Percentiles rank a stretch among this genome's conserved stretches.
Conservation (phyloP, 2,329 filamentous ascomycete genomes). For the Paramyrothecium roridum region DNA sequence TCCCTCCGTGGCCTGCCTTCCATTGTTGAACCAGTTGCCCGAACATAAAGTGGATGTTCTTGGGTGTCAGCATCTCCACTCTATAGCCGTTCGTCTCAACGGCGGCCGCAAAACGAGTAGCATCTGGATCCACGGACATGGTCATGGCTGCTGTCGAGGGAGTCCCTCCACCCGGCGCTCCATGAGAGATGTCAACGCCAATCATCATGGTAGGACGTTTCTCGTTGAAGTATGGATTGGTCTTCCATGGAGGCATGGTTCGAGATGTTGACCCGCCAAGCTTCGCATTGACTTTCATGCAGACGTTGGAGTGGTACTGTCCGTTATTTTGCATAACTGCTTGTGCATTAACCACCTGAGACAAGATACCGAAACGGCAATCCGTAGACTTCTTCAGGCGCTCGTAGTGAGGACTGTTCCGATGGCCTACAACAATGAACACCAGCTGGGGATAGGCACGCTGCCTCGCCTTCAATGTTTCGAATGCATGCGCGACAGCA, state of each 20-base stretch:
- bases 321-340: slow-evolving; percentile 68
- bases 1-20: slow-evolving; percentile 47
- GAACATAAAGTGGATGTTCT: slow-evolving; percentile 66
- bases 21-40: slow-evolving; percentile 62
- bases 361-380: slow-evolving; percentile 77
- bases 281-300: slow-evolving; percentile 97
- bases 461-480: slow-evolving; percentile 51
- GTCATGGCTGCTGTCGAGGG: slow-evolving; percentile 87
- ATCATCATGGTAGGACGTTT: slow-evolving; percentile 72
- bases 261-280: slow-evolving; percentile 75
- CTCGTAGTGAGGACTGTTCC: slow-evolving; percentile 71
- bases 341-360: slow-evolving; percentile 72
- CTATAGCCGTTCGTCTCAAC: slow-evolving; percentile 82
- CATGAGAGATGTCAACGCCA: slow-evolving; percentile 88
- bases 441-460: slow-evolving; percentile 65
- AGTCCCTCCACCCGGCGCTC: slow-evolving; percentile 61
- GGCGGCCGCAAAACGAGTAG: slow-evolving; percentile 72
- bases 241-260: slow-evolving; percentile 29
- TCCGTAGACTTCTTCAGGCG: slow-evolving; percentile 88
- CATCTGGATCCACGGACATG: slow-evolving; percentile 70
- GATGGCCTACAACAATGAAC: slow-evolving; percentile 72
- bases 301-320: slow-evolving; percentile 91
- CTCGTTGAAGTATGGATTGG: slow-evolving; percentile 30
- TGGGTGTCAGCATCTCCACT: slow-evolving; percentile 70
- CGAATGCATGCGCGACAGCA: slow-evolving; percentile 39